Evolutionary conservation across 169 alveolate genomes (phyloP).

Genomic region (Miamiensis avidus): DNA sequence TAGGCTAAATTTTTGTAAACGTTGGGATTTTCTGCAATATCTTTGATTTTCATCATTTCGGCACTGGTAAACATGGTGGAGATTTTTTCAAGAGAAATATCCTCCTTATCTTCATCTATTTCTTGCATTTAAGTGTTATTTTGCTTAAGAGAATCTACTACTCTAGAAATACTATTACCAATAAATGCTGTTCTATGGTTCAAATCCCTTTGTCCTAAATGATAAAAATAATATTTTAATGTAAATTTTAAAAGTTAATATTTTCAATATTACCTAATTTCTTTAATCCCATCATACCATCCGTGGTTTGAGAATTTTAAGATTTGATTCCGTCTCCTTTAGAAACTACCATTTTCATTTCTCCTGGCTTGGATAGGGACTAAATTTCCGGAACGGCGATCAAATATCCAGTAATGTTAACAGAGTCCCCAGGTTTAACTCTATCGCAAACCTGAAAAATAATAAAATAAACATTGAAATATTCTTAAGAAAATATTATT

Average conservation of each 20-base stretch:
- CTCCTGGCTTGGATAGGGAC: slow-evolving; percentile 95
- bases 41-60: slow-evolving; percentile 37
- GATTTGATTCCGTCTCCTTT: slow-evolving; percentile 63
- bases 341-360: slow-evolving; percentile 71
- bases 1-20: slow-evolving; percentile 85
- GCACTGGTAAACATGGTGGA: neutral
- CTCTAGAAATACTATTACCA: slow-evolving; percentile 64
- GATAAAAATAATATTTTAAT: no score
- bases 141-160: slow-evolving; percentile 9
- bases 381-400: slow-evolving; percentile 97
- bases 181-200: slow-evolving; percentile 92
- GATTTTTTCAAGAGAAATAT: slow-evolving; percentile 50
- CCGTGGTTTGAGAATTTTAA: slow-evolving; percentile 62
- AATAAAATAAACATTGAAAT: neutral
- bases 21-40: slow-evolving; percentile 60
- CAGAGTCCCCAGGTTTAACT: slow-evolving; percentile 97
- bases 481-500: no score
- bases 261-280: no score
- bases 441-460: slow-evolving; percentile 83
- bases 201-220: slow-evolving; percentile 95
- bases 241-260: no score
- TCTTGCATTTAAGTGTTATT: neutral
- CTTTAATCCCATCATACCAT: slow-evolving; percentile 94
- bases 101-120: slow-evolving; percentile 53
- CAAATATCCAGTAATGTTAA: slow-evolving; percentile 92